Percentiles rank a stretch among this genome's conserved stretches.
These are phyloP conservation scores for Neurospora sp. DNA, from an alignment of 495 filamentous ascomycete genomes.

Conservation along the genomic window DNA sequence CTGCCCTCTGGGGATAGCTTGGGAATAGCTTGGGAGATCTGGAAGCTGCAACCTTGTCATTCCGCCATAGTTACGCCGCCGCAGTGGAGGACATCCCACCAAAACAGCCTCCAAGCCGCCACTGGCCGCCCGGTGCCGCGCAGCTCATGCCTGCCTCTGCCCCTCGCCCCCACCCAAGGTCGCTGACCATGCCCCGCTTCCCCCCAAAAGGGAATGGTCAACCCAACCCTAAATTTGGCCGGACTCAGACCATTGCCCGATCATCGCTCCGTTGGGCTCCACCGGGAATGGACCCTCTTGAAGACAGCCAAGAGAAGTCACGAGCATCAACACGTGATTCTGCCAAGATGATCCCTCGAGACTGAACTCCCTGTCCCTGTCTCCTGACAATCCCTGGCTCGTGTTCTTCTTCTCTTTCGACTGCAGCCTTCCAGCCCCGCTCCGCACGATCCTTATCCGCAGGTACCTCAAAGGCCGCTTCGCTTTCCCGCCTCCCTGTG, in stretches of 20 bases:
- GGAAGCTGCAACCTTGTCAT: not conserved
- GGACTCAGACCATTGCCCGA: not conserved
- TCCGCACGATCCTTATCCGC: not conserved
- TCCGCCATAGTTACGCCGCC: not conserved
- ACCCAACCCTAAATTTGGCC: not conserved
- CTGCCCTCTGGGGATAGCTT: not conserved
- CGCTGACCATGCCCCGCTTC: not conserved
- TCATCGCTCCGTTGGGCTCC: not conserved
- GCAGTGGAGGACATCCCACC: not conserved
- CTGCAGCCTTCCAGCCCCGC: not conserved
- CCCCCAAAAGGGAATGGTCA: not conserved
- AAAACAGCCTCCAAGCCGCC: not conserved
- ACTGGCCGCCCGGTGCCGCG: not conserved
- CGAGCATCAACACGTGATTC: not conserved
- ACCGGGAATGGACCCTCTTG: not conserved
- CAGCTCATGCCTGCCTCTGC: not conserved
- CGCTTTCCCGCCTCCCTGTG: not conserved
- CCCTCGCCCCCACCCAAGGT: not conserved
- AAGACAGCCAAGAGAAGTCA: not conserved
- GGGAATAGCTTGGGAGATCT: not conserved
- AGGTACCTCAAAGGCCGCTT: not conserved
- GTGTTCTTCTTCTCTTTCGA: not conserved
- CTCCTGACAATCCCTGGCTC: not conserved
- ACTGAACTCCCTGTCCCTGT: not conserved
- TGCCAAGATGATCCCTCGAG: not conserved